phyloP scores from a whole-genome alignment of 495 filamentous ascomycete genomes.

The Hypoxylon fragiforme region DNA sequence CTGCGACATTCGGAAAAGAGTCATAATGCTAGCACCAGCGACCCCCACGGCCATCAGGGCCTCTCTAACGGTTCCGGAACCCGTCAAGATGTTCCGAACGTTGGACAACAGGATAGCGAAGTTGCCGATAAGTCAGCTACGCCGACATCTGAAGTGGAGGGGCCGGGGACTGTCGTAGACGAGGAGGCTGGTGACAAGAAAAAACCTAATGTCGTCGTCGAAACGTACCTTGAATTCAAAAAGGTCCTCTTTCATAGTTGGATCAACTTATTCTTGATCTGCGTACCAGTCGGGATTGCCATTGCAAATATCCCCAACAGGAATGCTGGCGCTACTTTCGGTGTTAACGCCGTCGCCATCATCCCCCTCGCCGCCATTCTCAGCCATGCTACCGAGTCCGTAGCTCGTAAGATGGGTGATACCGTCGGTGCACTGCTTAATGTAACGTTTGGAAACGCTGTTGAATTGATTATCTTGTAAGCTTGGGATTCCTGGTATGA shows the following conservation, averaged over 20 bases:
- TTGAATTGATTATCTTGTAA: slow-evolving; percentile 85
- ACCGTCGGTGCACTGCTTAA: slow-evolving; percentile 82
- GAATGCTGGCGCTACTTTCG: slow-evolving; percentile 59
- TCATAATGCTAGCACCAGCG: slow-evolving; percentile 32
- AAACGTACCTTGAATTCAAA: slow-evolving; percentile 56
- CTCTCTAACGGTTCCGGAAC: slow-evolving; percentile 8
- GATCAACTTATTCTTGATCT: slow-evolving; percentile 77
- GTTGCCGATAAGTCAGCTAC: slow-evolving; percentile 35
- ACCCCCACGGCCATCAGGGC: slow-evolving; percentile 22
- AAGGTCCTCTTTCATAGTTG: slow-evolving; percentile 66
- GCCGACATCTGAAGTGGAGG: slow-evolving; percentile 56
- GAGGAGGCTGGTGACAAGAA: slow-evolving; percentile 38
- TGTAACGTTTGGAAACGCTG: slow-evolving; percentile 87
- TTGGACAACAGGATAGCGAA: slow-evolving; percentile 30
- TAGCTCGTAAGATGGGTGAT: slow-evolving; percentile 76
- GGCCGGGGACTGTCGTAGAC: slow-evolving; percentile 59
- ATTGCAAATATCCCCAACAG: slow-evolving; percentile 52
- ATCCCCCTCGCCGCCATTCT: slow-evolving; percentile 81
- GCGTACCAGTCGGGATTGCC: slow-evolving; percentile 78
- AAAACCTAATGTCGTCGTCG: slow-evolving; percentile 48
- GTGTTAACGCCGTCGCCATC: slow-evolving; percentile 82
- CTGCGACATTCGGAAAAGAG: slow-evolving; percentile 24
- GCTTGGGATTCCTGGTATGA: slow-evolving; percentile 10
- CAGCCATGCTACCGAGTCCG: slow-evolving; percentile 78
- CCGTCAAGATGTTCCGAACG: slow-evolving; percentile 1